These are phyloP conservation scores for Cyberlindnera euphorbiiphila DNA, from an alignment of 805 yeast species.

Conservation along the genomic window DNA sequence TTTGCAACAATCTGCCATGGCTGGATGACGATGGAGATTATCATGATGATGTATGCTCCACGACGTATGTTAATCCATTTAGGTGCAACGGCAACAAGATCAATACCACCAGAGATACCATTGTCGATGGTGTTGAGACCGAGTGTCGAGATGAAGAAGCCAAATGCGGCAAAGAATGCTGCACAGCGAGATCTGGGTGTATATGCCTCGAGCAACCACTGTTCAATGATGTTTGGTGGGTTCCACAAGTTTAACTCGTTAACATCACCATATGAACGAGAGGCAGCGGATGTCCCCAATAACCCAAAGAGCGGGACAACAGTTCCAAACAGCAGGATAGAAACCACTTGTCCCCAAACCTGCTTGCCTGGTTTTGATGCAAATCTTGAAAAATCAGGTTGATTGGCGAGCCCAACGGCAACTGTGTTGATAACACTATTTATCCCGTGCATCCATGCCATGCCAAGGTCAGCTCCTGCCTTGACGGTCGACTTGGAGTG, in stretches of 20 bases:
- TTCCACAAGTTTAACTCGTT: slow-evolving; percentile 36
- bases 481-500: slow-evolving; percentile 26
- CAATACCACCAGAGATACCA: slow-evolving; percentile 48
- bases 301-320: slow-evolving; percentile 45
- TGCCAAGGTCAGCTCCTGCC: slow-evolving; percentile 30
- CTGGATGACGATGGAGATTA: slow-evolving; percentile 63
- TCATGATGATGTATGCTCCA: slow-evolving; percentile 65
- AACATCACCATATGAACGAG: slow-evolving; percentile 35
- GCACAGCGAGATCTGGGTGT: slow-evolving; percentile 41
- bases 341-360: slow-evolving; percentile 35
- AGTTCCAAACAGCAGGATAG: slow-evolving; percentile 36
- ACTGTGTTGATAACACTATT: slow-evolving; percentile 28
- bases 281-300: slow-evolving; percentile 41
- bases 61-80: slow-evolving; percentile 57
- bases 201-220: slow-evolving; percentile 39
- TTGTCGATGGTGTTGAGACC: slow-evolving; percentile 38
- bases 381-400: slow-evolving; percentile 34
- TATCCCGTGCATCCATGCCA: slow-evolving; percentile 30
- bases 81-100: slow-evolving; percentile 45
- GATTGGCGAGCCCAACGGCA: slow-evolving; percentile 33
- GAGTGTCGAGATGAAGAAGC: slow-evolving; percentile 33
- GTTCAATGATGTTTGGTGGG: slow-evolving; percentile 38
- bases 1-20: slow-evolving; percentile 55
- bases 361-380: slow-evolving; percentile 36
- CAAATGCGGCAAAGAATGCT: slow-evolving; percentile 39